Evolutionary conservation across 2,329 filamentous ascomycete genomes (phyloP), one percentile per base, ranked within the genome.

Genomic region (Beauveria scarabaeidicola): DNA sequence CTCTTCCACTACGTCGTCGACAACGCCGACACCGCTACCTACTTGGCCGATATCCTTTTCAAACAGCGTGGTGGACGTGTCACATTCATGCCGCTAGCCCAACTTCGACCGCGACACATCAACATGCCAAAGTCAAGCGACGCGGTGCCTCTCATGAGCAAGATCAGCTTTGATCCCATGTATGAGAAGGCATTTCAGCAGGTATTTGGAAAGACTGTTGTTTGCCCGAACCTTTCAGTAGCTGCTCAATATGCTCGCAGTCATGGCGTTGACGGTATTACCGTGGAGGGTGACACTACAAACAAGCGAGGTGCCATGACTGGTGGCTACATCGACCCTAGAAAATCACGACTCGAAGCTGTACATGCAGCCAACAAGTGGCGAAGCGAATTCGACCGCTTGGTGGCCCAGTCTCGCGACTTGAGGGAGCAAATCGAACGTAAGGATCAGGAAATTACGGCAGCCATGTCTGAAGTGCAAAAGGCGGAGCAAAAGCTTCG

Each of bases 1-100:
- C 80, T 99, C 9, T 99, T 99, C 75, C 91, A 99, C 73, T 96
- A 96, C 65, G 86, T 99, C 11, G 93, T 97, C 47, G 93, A 99
- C 71, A 93, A 88, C 53, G 91, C 95, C 62, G 85, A 89, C 44
- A 97, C 92, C 0, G 91, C 92, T 1, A 91, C 90, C 1, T 84
- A 85, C 65, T 83, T 97, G 38, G 85, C 94, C 47, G 88, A 93
- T 65, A 82, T 86, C 15, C 78, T 99, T 29, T 88, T 91, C 69
- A 87, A 86, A 64, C 85, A 90, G 65, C 88, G 86, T 62, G 88
- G 89, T 17, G 94, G 94, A 13, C 85, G 94, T 69, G 83, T 99
- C 19, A 99, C 95, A 0, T 97, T 97, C 68, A 93, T 97, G 81
- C 94, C 94, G 0, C 79, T 99, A 21, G 93, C 91, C 63, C 87